Evolutionary conservation across 108 stramenopile genomes (phyloP), one percentile per base, ranked within the genome.

Genomic region (Cyclotella baltica): DNA sequence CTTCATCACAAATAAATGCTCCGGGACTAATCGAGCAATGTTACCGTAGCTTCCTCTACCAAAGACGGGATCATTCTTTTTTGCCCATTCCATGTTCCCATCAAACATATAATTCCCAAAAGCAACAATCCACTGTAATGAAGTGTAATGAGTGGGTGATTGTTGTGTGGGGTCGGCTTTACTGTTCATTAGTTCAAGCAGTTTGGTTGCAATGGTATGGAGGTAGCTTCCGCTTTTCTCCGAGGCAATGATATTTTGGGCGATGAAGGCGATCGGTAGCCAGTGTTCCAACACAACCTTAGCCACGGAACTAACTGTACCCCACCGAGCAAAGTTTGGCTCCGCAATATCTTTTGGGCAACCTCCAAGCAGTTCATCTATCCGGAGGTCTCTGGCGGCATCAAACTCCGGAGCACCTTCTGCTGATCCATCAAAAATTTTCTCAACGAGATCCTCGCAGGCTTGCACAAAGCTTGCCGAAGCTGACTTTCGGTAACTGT

Each of bases 1-100:
- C 18, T 52, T 10, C 51, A 52, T 52, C 51, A 52, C n/a, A 20
- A 52, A 52, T 10, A 52, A n/a, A 20, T 52, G 51, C 51, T 52
- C 51, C 4, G 51, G 51, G 4, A 52, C 51, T 4, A 52, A 20
- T n/a, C 51, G 19, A 8, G 40, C 13, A 13, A n/a, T 52, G 19
- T 52, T 10, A 4, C 51, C 51, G 19, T 52, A 52, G 51, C 51
- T 52, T 4, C 51, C 51, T 4, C 4, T 10, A 13, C 51, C 51
- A 52, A 52, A 52, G n/a, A 52, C n/a, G 4, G 51, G 51, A 52
- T 52, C 51, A n/a, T 52, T 10, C 4, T 4, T 10, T n/a, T 52
- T 52, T 10, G 19, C 51, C 51, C 51, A 52, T n/a, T 52, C 51
- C 51, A 52, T 52, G 51, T 52, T 52, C 18, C 18, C 51, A 52